Base-by-base conservation (phyloP, 495 filamentous ascomycete genomes). In the Pyrenula massariospora region DNA sequence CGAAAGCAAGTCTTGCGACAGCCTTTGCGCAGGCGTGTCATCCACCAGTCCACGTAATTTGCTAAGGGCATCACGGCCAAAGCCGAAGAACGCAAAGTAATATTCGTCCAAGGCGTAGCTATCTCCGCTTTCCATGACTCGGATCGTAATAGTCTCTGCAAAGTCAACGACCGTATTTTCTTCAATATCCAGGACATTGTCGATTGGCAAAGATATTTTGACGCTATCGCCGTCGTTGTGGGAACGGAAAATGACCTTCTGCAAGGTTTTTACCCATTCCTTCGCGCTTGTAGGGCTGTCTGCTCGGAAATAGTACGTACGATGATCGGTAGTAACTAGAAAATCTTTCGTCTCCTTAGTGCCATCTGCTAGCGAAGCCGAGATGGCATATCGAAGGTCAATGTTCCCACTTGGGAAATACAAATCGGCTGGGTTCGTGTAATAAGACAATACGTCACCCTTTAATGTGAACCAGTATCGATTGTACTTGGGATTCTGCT, bases 101-200 rank as follows among this genome's bases (percentile, higher is more conserved):
- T 96, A 95, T 88, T 98, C 93, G 62, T 98, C 93, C 56, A 97
- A 89, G 2, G 89, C 90, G 71, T 85, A 96, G 8, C 90, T 93
- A 64, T 96, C 93, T 55, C 89, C 86, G 59, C 87, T 91, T 60
- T 96, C 91, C 53, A 96, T 81, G 21, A 96, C 89, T 20, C 90
- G 79, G 52, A 98, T 84, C 69, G 94, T 97, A 70, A 95, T 85
- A 0, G 93, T 98, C 55, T 96, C 89, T 21, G 91, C 89, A 70
- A 93, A 89, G 54, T 95, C 91, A 47, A 93, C 79, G 72, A 96
- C 88, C 25, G 91, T 84, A 54, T 84, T 92, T 60, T 96, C 87
- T 67, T 98, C 94, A 53, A 97, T 80, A 61, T 95, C 92, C 56
- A 97, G 86, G 15, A 97, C 78, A 62, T 92, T 95, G 50, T 85